These are phyloP conservation scores for Drechslerella coelobrocha DNA, from an alignment of 2,329 filamentous ascomycete genomes.

Conservation along the genomic window DNA sequence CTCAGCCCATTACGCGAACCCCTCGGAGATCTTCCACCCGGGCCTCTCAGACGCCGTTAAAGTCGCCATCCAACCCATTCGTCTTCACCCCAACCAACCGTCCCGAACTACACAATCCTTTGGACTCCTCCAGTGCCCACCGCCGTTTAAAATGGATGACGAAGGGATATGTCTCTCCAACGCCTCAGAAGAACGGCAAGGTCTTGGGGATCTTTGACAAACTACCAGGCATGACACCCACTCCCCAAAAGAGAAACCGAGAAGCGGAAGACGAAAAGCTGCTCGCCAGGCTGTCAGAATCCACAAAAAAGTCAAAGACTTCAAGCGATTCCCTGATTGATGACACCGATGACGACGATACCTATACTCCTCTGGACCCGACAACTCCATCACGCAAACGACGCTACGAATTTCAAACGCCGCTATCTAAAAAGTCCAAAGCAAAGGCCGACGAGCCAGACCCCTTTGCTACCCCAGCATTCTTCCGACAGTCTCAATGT, in stretches of 20 bases:
- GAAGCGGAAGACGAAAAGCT: constrained; percentile 23
- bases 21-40: constrained; percentile 14
- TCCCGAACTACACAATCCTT: constrained; percentile 13
- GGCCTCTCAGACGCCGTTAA: constrained; percentile 19
- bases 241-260: constrained; percentile 26
- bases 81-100: constrained; percentile 36
- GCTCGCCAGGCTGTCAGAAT: constrained; percentile 24
- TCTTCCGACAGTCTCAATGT: constrained; percentile 29
- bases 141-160: constrained; percentile 44
- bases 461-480: constrained; percentile 32
- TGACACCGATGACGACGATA: constrained; percentile 29
- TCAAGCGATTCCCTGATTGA: background rate
- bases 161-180: constrained; percentile 48
- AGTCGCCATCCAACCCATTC: constrained; percentile 32
- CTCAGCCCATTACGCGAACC: constrained; percentile 12
- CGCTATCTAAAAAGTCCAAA: constrained; percentile 35
- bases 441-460: constrained; percentile 11
- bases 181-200: constrained; percentile 44
- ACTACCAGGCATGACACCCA: constrained; percentile 32
- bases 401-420: constrained; percentile 44
- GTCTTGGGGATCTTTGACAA: constrained; percentile 42
- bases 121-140: constrained; percentile 30
- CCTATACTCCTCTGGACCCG: constrained; percentile 35
- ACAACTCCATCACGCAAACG: constrained; percentile 45
- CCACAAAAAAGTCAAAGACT: constrained; percentile 23